Base-by-base conservation (phyloP, 768 basidiomycete species). In the Dacryopinax spathularia region DNA sequence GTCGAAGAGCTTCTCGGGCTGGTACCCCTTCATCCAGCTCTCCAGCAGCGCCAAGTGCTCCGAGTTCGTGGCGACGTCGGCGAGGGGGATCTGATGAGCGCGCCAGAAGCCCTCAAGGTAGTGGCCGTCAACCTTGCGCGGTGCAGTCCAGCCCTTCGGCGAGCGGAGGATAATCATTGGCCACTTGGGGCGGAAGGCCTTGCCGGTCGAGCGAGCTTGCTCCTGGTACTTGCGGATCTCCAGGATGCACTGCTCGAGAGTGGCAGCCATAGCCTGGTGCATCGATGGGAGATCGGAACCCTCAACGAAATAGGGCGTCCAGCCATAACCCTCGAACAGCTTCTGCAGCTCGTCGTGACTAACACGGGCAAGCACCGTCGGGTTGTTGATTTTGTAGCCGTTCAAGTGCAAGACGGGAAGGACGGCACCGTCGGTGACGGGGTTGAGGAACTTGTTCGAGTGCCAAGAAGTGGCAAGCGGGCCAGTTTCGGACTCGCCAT, bases 131-230 rank as follows among this genome's bases (percentile, higher is more conserved):
- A 88, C 71, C 22, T 74, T 66, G 67, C 84, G 84, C 1, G 89
- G 89, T 3, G 87, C 86, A 5, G 84, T 78, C 77, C 81, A 84
- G 27, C 90, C 83, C 75, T 95, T 95, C 10, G 91, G 90, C 1
- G 89, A 89, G 43, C 91, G 83, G 44, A 94, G 79, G 69, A 93
- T 81, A 66, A 96, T 77, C 71, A 93, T 80, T 2, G 92, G 92
- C 89, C 89, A 94, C 41, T 89, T 81, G n/a, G 92, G 92, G 76
- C 93, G 93, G 66, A 90, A 83, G 16, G 91, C 85, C 1, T 84
- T 81, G 1, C 88, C 88, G 12, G 75, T 77, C 5, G 48, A 56
- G 48, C 92, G 84, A 18, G 92, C 91, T 0, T 87, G 89, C 0
- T 73, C 72, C 72, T 96, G 91, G 60, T 94, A 94, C 67, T 79